phyloP scores from a whole-genome alignment of 2,329 filamentous ascomycete genomes.

The Catunica adiposa region DNA sequence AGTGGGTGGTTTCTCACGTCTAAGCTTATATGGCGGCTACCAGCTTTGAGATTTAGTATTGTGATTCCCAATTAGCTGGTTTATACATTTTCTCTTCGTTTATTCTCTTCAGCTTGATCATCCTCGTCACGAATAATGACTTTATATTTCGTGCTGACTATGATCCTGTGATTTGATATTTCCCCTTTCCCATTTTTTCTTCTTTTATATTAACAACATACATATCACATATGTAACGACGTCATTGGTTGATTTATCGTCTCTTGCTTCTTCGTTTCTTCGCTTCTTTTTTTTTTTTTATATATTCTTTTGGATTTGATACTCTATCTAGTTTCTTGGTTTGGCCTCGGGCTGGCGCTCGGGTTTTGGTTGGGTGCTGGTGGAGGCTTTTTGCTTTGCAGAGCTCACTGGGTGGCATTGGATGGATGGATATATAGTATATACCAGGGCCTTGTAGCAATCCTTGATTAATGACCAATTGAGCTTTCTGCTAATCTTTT shows the following conservation, averaged over 20 bases:
- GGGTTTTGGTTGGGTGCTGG: not conserved
- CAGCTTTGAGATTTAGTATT: no score
- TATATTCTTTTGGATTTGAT: not conserved
- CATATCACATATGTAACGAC: not conserved
- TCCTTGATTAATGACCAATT: not conserved
- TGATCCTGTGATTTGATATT: not conserved
- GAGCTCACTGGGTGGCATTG: not conserved
- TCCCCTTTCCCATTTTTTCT: not conserved
- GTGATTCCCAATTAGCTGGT: no score
- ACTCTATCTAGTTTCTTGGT: constrained; percentile 1
- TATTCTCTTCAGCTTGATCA: not conserved
- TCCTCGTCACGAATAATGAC: not conserved
- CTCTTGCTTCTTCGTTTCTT: not conserved
- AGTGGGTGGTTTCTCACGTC: constrained; percentile 13
- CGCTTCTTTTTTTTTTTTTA: not conserved
- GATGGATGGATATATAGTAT: not conserved
- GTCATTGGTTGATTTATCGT: not conserved
- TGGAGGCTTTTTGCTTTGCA: not conserved
- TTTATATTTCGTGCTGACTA: not conserved
- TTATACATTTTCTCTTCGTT: no score
- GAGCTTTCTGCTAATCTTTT: not conserved
- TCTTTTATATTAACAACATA: not conserved
- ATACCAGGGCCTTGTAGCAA: not conserved
- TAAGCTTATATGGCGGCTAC: not conserved
- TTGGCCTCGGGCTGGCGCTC: not conserved